A percentile compares a stretch with the other conserved stretches of the same genome.
These are phyloP conservation scores for Pisolithus albus DNA, from an alignment of 768 basidiomycete species.

Conservation along the genomic window DNA sequence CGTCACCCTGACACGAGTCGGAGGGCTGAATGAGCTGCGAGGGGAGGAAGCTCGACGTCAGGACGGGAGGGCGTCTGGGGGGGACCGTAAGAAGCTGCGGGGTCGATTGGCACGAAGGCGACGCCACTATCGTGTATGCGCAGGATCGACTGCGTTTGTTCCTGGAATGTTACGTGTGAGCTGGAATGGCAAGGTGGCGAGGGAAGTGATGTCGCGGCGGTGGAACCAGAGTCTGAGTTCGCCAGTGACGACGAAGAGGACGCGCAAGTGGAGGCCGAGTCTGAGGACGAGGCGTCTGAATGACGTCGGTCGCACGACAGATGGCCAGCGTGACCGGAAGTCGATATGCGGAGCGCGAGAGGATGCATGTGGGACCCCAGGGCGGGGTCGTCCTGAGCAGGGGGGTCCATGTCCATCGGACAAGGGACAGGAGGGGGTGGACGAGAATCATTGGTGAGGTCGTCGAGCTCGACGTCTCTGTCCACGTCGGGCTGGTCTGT, in stretches of 20 bases:
- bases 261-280: slow-evolving; percentile 19
- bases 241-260: slow-evolving; percentile 15
- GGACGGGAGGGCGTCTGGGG: slow-evolving; percentile 27
- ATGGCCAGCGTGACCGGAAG: slow-evolving; percentile 11
- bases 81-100: slow-evolving; percentile 2
- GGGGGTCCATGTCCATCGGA: slow-evolving; percentile 20
- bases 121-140: neutral
- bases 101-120: slow-evolving; percentile 2
- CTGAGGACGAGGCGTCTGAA: slow-evolving; percentile 21
- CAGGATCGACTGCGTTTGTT: neutral
- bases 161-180: neutral
- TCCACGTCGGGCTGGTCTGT: slow-evolving; percentile 6
- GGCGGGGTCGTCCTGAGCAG: neutral
- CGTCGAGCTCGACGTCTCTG: slow-evolving; percentile 22
- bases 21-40: slow-evolving; percentile 36
- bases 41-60: slow-evolving; percentile 48
- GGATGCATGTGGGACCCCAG: slow-evolving; percentile 33
- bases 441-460: slow-evolving; percentile 3
- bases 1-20: slow-evolving; percentile 5
- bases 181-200: slow-evolving; percentile 18
- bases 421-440: too few species aligned
- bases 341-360: slow-evolving; percentile 27
- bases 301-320: slow-evolving; percentile 23
- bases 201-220: slow-evolving; percentile 24
- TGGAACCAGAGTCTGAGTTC: slow-evolving; percentile 15